phyloP scores from a whole-genome alignment of 192 early-diverging fungal species.

The Ambispora gerdemannii region DNA sequence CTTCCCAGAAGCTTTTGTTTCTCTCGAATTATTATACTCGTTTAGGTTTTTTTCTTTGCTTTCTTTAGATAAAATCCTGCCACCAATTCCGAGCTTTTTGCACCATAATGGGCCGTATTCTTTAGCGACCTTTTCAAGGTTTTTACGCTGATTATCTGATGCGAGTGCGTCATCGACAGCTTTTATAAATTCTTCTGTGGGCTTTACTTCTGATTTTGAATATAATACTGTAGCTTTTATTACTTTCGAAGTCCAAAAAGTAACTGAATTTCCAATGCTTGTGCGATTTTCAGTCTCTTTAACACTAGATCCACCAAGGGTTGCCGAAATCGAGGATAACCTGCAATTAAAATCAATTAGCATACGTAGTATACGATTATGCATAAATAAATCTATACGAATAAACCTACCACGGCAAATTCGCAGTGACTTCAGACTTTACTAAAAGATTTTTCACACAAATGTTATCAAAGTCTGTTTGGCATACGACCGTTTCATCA shows the following conservation, averaged over 20 bases:
- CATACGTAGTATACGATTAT: too few species aligned
- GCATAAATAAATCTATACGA: background rate
- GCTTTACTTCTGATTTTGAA: background rate
- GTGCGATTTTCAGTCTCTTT: background rate
- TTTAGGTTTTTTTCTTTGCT: background rate
- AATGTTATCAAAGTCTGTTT: background rate
- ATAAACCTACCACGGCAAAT: background rate
- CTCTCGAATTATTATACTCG: background rate
- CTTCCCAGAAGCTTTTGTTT: too few species aligned
- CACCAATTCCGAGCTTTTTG: background rate
- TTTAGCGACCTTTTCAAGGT: background rate
- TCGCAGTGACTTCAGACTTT: background rate
- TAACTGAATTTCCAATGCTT: background rate
- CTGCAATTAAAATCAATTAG: too few species aligned
- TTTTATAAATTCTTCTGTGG: background rate
- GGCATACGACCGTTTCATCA: background rate
- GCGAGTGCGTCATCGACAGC: background rate
- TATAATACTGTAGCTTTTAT: background rate
- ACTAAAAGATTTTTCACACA: background rate
- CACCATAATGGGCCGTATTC: background rate
- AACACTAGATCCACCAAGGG: background rate
- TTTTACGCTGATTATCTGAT: background rate
- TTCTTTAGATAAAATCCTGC: background rate
- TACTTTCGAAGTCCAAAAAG: background rate
- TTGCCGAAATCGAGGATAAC: background rate